Conservation (phyloP, 2,329 filamentous ascomycete species). For the Calonectria pseudoreteaudii region DNA sequence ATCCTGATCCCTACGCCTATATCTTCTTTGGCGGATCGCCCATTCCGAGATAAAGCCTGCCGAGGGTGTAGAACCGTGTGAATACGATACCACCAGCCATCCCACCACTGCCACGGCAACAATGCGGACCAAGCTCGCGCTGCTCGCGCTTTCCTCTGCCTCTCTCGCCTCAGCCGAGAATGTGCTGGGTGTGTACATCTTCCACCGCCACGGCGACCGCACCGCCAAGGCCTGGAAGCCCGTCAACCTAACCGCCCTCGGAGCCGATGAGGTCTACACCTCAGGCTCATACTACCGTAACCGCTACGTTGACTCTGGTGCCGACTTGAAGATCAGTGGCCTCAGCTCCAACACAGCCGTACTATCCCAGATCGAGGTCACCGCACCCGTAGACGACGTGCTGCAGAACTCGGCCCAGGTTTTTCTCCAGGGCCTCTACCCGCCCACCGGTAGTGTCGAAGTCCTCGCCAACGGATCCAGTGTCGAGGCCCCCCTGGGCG, state of each 20-base stretch:
- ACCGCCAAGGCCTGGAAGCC: conserved; percentile 81
- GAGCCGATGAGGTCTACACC: conserved; percentile 79
- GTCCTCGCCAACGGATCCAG: conserved; percentile 77
- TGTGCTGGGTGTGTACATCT: conserved; percentile 85
- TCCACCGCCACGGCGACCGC: conserved; percentile 90
- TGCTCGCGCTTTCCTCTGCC: conserved; percentile 50
- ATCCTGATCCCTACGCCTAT: not conserved
- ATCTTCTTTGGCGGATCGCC: not conserved
- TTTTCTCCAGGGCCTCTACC: conserved; percentile 90
- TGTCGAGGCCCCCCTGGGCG: conserved; percentile 76
- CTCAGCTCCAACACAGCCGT: conserved; percentile 76
- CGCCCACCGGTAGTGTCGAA: conserved; percentile 73
- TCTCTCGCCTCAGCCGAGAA: conserved; percentile 67
- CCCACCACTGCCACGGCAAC: not conserved
- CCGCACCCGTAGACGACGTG: conserved; percentile 79
- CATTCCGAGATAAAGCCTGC: not conserved
- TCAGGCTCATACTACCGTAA: conserved; percentile 81
- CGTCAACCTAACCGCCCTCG: conserved; percentile 81
- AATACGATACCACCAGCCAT: conserved; percentile 17
- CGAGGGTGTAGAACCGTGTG: conserved; percentile 4
- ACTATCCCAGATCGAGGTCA: conserved; percentile 77
- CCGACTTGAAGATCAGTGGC: conserved; percentile 70
- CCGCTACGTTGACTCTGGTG: conserved; percentile 76
- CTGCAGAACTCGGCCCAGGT: conserved; percentile 83
- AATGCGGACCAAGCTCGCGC: conserved; percentile 56